Conservation (phyloP, 2,329 filamentous ascomycete genomes). For the Stagonosporopsis rhizophila region DNA sequence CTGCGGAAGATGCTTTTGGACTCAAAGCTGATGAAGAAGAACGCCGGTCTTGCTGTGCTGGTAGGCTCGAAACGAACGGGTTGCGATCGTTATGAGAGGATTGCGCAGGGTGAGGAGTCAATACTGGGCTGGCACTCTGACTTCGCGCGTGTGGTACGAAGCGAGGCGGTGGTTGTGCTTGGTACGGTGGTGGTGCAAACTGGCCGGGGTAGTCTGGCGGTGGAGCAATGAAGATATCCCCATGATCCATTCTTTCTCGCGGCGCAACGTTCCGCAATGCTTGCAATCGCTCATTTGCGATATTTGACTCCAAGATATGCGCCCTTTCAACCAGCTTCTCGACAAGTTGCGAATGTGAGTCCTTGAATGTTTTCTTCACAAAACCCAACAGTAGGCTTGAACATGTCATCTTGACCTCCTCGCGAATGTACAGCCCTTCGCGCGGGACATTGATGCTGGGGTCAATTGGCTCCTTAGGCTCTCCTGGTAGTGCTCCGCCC, state of each 20-base stretch:
- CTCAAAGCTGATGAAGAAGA: conserved; percentile 5
- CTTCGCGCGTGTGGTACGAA: conserved; percentile 28
- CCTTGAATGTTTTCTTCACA: conserved; percentile 82
- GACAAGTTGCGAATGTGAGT: conserved; percentile 74
- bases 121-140: conserved; percentile 28
- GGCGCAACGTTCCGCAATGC: conserved; percentile 40
- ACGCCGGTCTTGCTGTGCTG: conserved; percentile 12
- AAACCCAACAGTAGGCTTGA: conserved; percentile 78
- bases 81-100: conserved; percentile 23
- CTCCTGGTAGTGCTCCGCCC: conserved; percentile 73
- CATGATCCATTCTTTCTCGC: conserved; percentile 42
- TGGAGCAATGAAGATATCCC: conserved; percentile 45
- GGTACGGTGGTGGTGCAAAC: conserved; percentile 17
- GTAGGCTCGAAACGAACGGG: conserved; percentile 16
- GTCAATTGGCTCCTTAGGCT: conserved; percentile 70
- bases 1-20: conserved; percentile 17
- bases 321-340: conserved; percentile 55
- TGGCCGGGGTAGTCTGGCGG: conserved; percentile 39
- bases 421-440: conserved; percentile 78
- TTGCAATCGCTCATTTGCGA: conserved; percentile 44
- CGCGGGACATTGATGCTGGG: conserved; percentile 70
- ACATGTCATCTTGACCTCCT: conserved; percentile 84
- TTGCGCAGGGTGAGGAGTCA: conserved; percentile 31
- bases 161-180: conserved; percentile 17
- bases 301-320: conserved; percentile 43